Evolutionary conservation across 371 early-diverging fungal genomes (phyloP).

Genomic region (Mucor circinelloides): DNA sequence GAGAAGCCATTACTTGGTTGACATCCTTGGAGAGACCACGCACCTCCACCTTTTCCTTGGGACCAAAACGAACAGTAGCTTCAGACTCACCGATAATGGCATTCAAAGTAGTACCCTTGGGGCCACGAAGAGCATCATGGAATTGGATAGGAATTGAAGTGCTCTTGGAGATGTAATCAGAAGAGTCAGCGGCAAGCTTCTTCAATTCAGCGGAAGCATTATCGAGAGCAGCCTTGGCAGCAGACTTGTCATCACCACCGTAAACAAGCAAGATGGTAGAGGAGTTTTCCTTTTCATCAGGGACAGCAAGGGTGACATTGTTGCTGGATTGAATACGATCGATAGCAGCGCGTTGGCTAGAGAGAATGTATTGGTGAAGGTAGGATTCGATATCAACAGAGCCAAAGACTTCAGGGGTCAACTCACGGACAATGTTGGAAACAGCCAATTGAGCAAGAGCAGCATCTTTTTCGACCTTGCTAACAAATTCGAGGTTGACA

Average conservation of each 20-base stretch:
- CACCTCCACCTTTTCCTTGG: conserved; percentile 64
- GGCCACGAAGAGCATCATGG: conserved; percentile 79
- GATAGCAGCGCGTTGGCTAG: conserved; percentile 80
- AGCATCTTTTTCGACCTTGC: conserved; percentile 56
- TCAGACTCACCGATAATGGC: conserved; percentile 62
- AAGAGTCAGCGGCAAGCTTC: conserved; percentile 60
- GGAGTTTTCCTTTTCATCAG: conserved; percentile 63
- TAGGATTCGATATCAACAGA: conserved; percentile 78
- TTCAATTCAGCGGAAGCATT: conserved; percentile 69
- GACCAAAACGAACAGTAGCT: conserved; percentile 75
- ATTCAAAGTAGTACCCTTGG: conserved; percentile 76
- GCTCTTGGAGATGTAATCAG: conserved; percentile 69
- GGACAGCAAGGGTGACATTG: conserved; percentile 74
- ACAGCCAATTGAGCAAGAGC: conserved; percentile 57
- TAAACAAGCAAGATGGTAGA: conserved; percentile 74
- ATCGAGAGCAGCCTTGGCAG: conserved; percentile 64
- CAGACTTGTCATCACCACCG: conserved; percentile 60
- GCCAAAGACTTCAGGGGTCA: conserved; percentile 65
- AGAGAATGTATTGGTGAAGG: conserved; percentile 78
- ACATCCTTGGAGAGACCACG: conserved; percentile 84
- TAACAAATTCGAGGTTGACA: conserved; percentile 66
- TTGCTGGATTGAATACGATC: conserved; percentile 67
- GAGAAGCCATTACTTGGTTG: conserved; percentile 63
- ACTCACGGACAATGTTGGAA: conserved; percentile 29
- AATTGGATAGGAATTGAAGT: conserved; percentile 70